Base-by-base conservation (phyloP, 2,329 filamentous ascomycete genomes). In the Graphilbum ipis-grandicollis region DNA sequence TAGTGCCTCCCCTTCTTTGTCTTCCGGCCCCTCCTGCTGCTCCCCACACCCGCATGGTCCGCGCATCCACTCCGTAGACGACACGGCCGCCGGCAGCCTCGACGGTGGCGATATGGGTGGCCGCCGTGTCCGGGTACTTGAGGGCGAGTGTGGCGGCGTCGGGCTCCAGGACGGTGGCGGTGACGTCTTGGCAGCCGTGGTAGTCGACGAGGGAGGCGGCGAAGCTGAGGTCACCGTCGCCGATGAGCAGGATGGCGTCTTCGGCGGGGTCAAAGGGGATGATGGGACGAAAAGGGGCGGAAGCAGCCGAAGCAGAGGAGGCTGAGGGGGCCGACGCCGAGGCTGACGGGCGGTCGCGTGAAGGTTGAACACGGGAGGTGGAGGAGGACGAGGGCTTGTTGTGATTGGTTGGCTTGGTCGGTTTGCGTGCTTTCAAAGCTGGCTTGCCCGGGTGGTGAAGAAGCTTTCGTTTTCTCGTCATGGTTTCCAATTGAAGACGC, bases 221-320 rank as follows among this genome's bases (percentile, higher is more conserved):
- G 53, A 85, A 88, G 52, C 78, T 84, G 50, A 90, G 71, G 55
- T 92, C 82, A 45, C 74, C 82, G 52, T 90, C 82, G 48, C 82
- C 82, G 36, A 88, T 58, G 3, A 88, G 68, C 7, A 90, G 71
- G 43, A 88, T 83, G 47, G 67, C 60, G 45, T 85, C 72, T 47
- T 68, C 72, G 26, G 68, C 72, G 29, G 68, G 58, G 19, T 63
- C 54, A 55, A 88, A 86, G 14, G 81, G 81, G 18, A 86, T 74
- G 4, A 60, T 68, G 19, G 65, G 72, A 44, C 56, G 55, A 15
- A 39, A 41, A 26, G 35, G 14, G 30, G 37, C 23, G 33, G 43
- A 31, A 21, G 15, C 26, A 13, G 33, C 9, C 19, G 15, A 9
- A 19, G 18, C 17, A 9, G 12, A n/a, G 8, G 33, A 2, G 9